A percentile compares a stretch with the other conserved stretches of the same genome.
Evolutionary conservation across 305 asterid genomes (phyloP).

Genomic region (Euphrasia arctica): DNA sequence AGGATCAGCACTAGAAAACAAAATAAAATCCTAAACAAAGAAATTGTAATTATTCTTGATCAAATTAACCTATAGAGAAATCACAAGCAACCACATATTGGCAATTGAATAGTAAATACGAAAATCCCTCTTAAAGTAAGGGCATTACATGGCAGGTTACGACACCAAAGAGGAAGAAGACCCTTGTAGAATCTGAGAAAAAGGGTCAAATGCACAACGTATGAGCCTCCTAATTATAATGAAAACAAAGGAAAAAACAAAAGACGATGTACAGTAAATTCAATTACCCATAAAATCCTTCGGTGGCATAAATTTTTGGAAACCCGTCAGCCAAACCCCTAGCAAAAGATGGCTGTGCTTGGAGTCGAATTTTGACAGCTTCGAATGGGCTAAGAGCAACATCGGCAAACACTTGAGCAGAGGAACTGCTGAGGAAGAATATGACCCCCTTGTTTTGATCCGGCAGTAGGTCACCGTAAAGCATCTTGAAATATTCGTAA

Average conservation of each 20-base stretch:
- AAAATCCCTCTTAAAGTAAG: constrained; percentile 15
- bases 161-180: constrained; percentile 81
- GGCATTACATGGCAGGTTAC: constrained; percentile 73
- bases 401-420: constrained; percentile 80
- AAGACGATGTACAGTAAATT: background rate
- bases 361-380: constrained; percentile 77
- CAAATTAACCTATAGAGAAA: constrained; percentile 7
- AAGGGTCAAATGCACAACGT: constrained; percentile 12
- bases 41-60: background rate
- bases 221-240: constrained; percentile 8
- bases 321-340: constrained; percentile 71
- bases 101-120: constrained; percentile 4
- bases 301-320: constrained; percentile 55
- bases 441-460: constrained; percentile 51
- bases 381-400: constrained; percentile 83
- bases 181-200: constrained; percentile 70
- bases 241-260: constrained; percentile 6
- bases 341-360: constrained; percentile 55
- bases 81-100: constrained; percentile 13
- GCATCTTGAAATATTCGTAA: constrained; percentile 69
- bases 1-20: constrained; percentile 2
- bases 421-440: constrained; percentile 73
- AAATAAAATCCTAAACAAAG: constrained; percentile 15
- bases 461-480: constrained; percentile 48
- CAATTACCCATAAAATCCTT: constrained; percentile 59